Evolutionary conservation across 129 eudicot genomes (phyloP).

Genomic region (Logfia minima): DNA sequence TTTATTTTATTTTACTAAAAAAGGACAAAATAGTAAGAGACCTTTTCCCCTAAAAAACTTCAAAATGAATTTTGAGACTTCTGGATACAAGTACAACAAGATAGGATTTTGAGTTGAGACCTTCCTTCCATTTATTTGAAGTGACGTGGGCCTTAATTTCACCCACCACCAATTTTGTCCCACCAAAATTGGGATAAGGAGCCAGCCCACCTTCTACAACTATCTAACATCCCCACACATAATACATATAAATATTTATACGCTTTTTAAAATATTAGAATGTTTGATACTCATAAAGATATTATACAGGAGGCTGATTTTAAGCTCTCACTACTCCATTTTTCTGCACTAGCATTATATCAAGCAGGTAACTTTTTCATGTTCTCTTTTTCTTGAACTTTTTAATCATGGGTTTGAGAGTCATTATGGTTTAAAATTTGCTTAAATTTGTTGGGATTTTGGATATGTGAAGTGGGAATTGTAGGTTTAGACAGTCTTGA

Average conservation of each 20-base stretch:
- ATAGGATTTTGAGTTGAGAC: constrained; percentile 20
- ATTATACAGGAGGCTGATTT: not conserved
- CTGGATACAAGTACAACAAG: constrained; percentile 3
- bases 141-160: constrained; percentile 31
- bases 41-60: not conserved
- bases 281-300: constrained; percentile 25
- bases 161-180: constrained; percentile 31
- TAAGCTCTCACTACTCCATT: constrained; percentile 6
- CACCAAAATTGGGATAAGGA: constrained; percentile 26
- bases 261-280: constrained; percentile 4
- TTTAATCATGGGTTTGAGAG: not conserved
- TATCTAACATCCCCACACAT: not conserved
- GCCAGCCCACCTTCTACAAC: constrained; percentile 12
- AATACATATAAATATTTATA: not conserved
- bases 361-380: constrained; percentile 19
- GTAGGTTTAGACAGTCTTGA: not conserved
- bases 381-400: not conserved
- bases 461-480: not conserved
- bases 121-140: constrained; percentile 21
- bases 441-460: not conserved
- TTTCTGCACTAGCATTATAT: not conserved
- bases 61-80: constrained; percentile 1
- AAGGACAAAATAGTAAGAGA: not conserved
- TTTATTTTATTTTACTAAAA: no score
- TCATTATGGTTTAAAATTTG: not conserved